Evolutionary conservation across 2,329 filamentous ascomycete species (phyloP).

Genomic region (Fusarium verrucosum): DNA sequence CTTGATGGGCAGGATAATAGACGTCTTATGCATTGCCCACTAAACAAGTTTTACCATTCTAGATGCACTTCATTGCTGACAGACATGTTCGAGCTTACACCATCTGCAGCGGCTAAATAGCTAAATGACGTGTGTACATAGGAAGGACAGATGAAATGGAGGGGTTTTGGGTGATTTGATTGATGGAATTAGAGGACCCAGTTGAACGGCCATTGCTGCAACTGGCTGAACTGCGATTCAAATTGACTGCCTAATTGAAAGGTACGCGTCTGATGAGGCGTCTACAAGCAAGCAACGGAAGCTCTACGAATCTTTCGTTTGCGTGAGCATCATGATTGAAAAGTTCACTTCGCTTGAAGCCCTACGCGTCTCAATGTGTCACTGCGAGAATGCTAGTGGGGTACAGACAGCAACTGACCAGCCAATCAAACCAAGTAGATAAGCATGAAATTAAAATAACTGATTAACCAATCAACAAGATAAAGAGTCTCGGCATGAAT

Average conservation of each 20-base stretch:
- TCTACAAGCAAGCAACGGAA: fast-evolving
- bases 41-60: fast-evolving
- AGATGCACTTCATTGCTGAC: conserved; percentile 8
- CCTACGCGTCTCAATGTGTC: too few relatives aligned
- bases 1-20: fast-evolving
- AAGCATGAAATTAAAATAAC: too few relatives aligned
- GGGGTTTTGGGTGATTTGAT: not conserved
- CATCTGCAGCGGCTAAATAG: not conserved
- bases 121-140: not conserved
- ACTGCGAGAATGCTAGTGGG: too few relatives aligned
- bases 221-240: not conserved
- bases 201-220: not conserved
- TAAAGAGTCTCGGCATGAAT: too few relatives aligned
- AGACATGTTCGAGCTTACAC: not conserved
- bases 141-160: too few relatives aligned
- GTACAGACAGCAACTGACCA: too few relatives aligned
- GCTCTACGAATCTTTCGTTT: not conserved
- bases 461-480: too few relatives aligned
- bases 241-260: not conserved
- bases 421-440: too few relatives aligned
- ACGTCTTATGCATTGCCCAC: not conserved
- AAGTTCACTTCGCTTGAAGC: too few relatives aligned
- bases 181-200: not conserved
- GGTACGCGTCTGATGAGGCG: not conserved
- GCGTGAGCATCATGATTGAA: too few relatives aligned